Percentiles rank a stretch among this genome's conserved stretches.
Conservation (phyloP, 164 flowering plant species). For the Nelumbo lutea region DNA sequence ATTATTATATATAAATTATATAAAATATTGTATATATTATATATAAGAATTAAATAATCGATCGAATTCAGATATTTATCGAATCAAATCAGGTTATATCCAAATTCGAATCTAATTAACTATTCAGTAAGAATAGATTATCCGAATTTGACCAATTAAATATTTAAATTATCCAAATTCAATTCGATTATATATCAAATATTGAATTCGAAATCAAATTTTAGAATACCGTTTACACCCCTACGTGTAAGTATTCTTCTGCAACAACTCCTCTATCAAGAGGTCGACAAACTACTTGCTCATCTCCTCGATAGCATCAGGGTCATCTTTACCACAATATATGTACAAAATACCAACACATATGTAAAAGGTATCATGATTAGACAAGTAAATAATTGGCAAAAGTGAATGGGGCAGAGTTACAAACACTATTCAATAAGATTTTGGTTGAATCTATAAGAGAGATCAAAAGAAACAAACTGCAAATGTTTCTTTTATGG, state of each 20-base stretch:
- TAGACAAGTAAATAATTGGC: background rate
- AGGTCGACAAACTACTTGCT: slow-evolving; percentile 86
- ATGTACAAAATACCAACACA: slow-evolving; percentile 5
- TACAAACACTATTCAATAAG: background rate
- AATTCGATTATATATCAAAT: too few relatives aligned
- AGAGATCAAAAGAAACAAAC: background rate
- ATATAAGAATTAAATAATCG: too few relatives aligned
- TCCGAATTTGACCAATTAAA: too few relatives aligned
- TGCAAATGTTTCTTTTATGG: background rate
- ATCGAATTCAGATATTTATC: too few relatives aligned
- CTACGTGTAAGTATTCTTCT: slow-evolving; percentile 30
- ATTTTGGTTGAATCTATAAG: background rate
- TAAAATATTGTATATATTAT: too few relatives aligned
- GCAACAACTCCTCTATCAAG: slow-evolving; percentile 77
- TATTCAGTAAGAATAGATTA: too few relatives aligned
- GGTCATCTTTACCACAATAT: slow-evolving; percentile 87
- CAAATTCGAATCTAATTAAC: too few relatives aligned
- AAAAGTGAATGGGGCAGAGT: background rate
- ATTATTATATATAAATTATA: too few relatives aligned
- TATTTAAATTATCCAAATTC: too few relatives aligned
- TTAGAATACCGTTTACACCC: too few relatives aligned
- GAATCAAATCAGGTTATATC: too few relatives aligned
- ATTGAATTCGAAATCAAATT: too few relatives aligned
- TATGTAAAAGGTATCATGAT: background rate
- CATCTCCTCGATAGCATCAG: slow-evolving; percentile 83